A percentile compares a stretch with the other conserved stretches of the same genome.
Evolutionary conservation across 306 rosid genomes (phyloP).

Genomic region (Astragalus membranaceus): DNA sequence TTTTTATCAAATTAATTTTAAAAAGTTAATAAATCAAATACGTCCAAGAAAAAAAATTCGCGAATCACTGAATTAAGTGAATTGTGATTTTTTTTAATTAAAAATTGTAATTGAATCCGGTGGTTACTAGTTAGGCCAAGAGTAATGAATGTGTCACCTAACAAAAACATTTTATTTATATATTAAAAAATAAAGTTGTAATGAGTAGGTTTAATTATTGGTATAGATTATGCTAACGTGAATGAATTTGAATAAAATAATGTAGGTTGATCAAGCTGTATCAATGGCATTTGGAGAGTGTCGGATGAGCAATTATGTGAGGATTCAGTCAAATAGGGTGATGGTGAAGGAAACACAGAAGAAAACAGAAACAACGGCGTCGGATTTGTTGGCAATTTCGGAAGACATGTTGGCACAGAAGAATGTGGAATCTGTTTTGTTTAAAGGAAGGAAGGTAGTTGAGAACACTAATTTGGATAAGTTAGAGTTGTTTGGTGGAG

Average conservation of each 20-base stretch:
- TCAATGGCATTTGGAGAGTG: conserved; percentile 81
- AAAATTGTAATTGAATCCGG: conserved; percentile 7
- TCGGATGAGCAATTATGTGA: conserved; percentile 54
- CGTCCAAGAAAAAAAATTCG: neutral
- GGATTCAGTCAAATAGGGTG: conserved; percentile 65
- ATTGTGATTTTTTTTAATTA: neutral
- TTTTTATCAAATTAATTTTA: neutral
- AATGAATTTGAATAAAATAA: neutral
- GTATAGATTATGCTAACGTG: conserved; percentile 1
- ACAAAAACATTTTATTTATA: neutral
- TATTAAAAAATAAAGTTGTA: neutral
- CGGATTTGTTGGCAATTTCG: conserved; percentile 38
- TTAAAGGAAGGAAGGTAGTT: conserved; percentile 61
- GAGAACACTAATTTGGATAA: conserved; percentile 62
- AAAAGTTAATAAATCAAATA: neutral
- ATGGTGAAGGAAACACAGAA: conserved; percentile 8
- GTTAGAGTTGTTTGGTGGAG: conserved; percentile 56
- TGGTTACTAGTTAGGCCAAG: conserved; percentile 33
- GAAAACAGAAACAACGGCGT: conserved; percentile 17
- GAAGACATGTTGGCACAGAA: conserved; percentile 66
- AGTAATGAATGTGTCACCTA: conserved; percentile 23
- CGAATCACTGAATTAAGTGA: neutral
- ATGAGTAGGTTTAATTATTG: conserved; percentile 30
- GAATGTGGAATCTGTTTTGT: conserved; percentile 67
- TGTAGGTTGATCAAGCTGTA: conserved; percentile 90